These are phyloP conservation scores for Tephrocybe sp. DNA, from an alignment of 768 basidiomycete genomes.

Conservation along the genomic window DNA sequence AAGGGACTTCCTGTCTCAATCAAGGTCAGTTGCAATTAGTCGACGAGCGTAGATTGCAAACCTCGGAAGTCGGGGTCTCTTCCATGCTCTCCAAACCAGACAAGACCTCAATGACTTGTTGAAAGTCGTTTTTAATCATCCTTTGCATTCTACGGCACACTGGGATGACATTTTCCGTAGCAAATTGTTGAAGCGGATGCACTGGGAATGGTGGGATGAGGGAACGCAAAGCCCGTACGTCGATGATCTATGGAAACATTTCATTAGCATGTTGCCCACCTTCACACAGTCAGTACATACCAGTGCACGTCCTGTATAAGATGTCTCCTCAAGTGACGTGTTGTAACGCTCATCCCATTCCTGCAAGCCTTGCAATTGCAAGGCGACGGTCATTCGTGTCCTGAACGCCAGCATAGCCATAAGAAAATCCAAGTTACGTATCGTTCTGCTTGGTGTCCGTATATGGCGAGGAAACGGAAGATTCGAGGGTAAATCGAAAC, in stretches of 20 bases:
- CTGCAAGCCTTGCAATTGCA: too few species aligned
- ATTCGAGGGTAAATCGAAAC: neutral
- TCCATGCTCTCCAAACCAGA: conserved; percentile 37
- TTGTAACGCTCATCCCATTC: conserved; percentile 26
- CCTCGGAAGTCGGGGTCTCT: too few species aligned
- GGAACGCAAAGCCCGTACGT: conserved; percentile 25
- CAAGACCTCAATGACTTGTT: conserved; percentile 41
- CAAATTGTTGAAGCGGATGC: conserved; percentile 27
- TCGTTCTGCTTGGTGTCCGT: neutral
- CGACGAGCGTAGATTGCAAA: too few species aligned
- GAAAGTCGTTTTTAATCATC: conserved; percentile 37
- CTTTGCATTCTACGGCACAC: conserved; percentile 34
- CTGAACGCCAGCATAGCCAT: conserved; percentile 26
- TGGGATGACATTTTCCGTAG: conserved; percentile 31
- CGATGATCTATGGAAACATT: conserved; percentile 22
- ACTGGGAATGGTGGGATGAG: conserved; percentile 24
- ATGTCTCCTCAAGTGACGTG: conserved; percentile 8
- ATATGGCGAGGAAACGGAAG: neutral
- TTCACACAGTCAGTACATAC: conserved; percentile 14
- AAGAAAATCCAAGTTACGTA: too few species aligned
- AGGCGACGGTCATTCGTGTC: conserved; percentile 11
- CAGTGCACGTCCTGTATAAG: conserved; percentile 20
- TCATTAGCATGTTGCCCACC: neutral
- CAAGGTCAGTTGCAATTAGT: too few species aligned
- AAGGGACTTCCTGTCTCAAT: too few species aligned